These are phyloP conservation scores for Xanthoparmelia taractica DNA, from an alignment of 495 filamentous ascomycete species.

Conservation along the genomic window DNA sequence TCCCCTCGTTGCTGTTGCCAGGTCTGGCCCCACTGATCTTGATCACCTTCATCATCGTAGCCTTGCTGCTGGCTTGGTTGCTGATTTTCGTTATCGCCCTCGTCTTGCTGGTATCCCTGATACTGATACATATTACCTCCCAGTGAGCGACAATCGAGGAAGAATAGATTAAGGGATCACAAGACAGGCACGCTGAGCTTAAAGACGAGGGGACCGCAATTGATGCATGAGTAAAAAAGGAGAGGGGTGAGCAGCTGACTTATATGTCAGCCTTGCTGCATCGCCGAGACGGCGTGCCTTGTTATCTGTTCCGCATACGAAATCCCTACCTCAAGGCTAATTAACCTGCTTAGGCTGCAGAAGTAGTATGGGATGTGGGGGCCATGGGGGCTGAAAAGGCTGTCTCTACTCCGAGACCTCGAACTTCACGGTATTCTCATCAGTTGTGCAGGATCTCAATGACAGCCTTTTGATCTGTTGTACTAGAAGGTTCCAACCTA, in stretches of 20 bases:
- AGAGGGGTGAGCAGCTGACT: neutral
- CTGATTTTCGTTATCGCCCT: conserved; percentile 1
- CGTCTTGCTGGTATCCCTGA: conserved; percentile 4
- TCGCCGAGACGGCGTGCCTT: too few relatives aligned
- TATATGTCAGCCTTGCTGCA: neutral
- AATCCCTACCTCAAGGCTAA: too few relatives aligned
- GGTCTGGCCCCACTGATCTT: too few relatives aligned
- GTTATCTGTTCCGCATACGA: too few relatives aligned
- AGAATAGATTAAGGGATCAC: neutral
- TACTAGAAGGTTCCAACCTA: neutral
- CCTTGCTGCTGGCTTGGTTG: conserved; percentile 5
- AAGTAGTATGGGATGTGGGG: too few relatives aligned
- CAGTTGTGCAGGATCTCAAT: too few relatives aligned
- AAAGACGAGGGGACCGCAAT: neutral
- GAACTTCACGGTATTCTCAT: neutral
- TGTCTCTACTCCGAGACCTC: neutral
- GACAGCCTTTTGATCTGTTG: neutral
- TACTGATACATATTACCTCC: neutral
- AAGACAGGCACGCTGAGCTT: neutral
- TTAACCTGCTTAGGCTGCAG: too few relatives aligned
- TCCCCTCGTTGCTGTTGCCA: too few relatives aligned
- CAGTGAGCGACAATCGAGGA: neutral
- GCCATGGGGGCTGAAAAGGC: neutral
- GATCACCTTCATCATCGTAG: conserved; percentile 2
- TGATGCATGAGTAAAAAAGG: neutral